Conservation (phyloP, 208 protist genomes). For the Trichomonas vaginalis region DNA sequence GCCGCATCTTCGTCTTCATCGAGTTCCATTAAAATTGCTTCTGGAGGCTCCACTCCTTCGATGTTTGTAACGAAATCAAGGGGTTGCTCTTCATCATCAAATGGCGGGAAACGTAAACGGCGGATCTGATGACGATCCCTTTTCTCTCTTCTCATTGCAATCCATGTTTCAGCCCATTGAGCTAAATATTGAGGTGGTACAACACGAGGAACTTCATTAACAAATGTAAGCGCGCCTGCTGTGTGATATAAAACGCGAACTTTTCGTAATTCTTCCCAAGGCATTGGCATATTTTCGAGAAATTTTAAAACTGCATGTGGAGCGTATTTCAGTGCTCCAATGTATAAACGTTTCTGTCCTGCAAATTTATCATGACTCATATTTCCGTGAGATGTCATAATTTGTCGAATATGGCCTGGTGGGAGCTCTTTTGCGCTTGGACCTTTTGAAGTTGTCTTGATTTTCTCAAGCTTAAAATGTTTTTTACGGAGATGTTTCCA, state of each 20-base stretch:
- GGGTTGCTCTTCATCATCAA: slow-evolving; percentile 95
- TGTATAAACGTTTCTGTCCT: slow-evolving; percentile 94
- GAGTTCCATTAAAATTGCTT: slow-evolving; percentile 62
- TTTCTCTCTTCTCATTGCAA: slow-evolving; percentile 97
- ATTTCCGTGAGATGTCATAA: slow-evolving; percentile 98
- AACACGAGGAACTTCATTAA: slow-evolving; percentile 96
- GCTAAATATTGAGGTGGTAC: slow-evolving; percentile 59
- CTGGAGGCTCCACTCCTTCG: slow-evolving; percentile 40
- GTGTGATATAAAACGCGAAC: slow-evolving; percentile 20
- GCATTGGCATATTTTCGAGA: slow-evolving; percentile 99
- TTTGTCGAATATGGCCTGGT: slow-evolving; percentile 93
- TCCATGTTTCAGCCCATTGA: slow-evolving; percentile 99
- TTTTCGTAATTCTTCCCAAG: slow-evolving; percentile 38
- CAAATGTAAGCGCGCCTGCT: slow-evolving; percentile 85
- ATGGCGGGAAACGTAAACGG: slow-evolving; percentile 92
- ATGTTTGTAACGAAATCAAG: slow-evolving; percentile 78
- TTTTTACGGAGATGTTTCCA: neutral
- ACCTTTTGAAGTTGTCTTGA: neutral
- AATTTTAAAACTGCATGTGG: slow-evolving; percentile 98
- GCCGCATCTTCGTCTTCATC: slow-evolving; percentile 86
- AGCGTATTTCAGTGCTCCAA: slow-evolving; percentile 95
- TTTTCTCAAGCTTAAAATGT: slow-evolving; percentile 9
- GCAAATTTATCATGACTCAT: slow-evolving; percentile 89
- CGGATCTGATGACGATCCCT: slow-evolving; percentile 81
- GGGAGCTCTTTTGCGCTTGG: slow-evolving; percentile 52